These are phyloP conservation scores for Coemansia biformis DNA, from an alignment of 192 early-diverging fungal genomes.

Conservation along the genomic window DNA sequence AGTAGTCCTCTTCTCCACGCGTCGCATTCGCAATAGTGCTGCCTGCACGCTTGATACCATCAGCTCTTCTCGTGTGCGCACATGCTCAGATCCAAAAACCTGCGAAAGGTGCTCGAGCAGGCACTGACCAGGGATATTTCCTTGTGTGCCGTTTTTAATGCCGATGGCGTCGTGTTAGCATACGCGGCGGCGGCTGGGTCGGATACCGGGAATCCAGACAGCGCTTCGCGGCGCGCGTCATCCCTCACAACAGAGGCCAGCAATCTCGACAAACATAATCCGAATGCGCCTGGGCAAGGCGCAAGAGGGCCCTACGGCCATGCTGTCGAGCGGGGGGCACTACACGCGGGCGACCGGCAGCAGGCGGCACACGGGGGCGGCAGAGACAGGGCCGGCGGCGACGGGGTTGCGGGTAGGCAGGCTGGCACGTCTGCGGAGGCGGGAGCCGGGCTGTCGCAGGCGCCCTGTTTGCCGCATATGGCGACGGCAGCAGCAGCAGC, in stretches of 20 bases:
- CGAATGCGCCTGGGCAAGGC: too few species aligned
- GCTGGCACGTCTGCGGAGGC: not conserved
- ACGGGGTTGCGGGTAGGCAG: not conserved
- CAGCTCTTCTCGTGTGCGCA: too few species aligned
- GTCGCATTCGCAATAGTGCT: too few species aligned
- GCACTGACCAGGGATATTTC: constrained; percentile 32
- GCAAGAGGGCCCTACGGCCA: too few species aligned
- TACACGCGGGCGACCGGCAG: too few species aligned
- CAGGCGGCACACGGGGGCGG: too few species aligned
- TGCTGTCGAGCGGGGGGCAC: too few species aligned
- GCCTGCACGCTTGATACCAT: too few species aligned
- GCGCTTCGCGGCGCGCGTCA: not conserved
- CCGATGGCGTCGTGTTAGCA: constrained; percentile 40
- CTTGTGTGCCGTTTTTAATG: constrained; percentile 38
- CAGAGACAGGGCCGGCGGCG: too few species aligned
- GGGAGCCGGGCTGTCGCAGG: not conserved
- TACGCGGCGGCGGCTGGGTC: constrained; percentile 17
- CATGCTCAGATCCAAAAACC: constrained; percentile 44
- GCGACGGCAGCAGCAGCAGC: not conserved
- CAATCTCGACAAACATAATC: constrained; percentile 1
- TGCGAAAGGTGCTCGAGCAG: constrained; percentile 39
- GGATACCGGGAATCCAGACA: not conserved
- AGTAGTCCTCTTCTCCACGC: too few species aligned
- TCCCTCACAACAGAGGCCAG: constrained; percentile 1
- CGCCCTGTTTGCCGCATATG: not conserved